phyloP scores from a whole-genome alignment of 2,329 filamentous ascomycete genomes.

The Dactylonectria macrodidyma region DNA sequence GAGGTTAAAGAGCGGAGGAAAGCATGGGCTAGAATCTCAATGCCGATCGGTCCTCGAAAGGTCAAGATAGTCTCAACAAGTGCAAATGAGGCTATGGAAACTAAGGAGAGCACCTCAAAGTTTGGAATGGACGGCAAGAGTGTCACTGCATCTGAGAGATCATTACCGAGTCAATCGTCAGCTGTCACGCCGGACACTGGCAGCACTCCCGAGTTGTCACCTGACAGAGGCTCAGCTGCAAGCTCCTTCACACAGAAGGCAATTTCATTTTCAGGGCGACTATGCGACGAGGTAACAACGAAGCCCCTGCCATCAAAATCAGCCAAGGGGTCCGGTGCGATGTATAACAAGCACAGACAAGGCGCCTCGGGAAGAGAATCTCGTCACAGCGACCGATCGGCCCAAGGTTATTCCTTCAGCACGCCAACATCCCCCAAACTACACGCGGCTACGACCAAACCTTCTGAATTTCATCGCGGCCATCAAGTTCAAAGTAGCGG shows the following conservation, averaged over 20 bases:
- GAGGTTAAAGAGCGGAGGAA: slow-evolving; percentile 51
- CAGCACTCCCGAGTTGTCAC: slow-evolving; percentile 28
- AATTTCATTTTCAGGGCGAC: background rate
- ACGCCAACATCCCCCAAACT: slow-evolving; percentile 9
- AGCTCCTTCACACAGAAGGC: background rate
- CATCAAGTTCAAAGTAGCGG: slow-evolving; percentile 4
- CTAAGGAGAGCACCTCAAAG: slow-evolving; percentile 3
- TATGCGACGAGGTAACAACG: background rate
- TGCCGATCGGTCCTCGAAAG: slow-evolving; percentile 50
- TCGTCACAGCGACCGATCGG: slow-evolving; percentile 7
- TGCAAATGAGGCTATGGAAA: slow-evolving; percentile 8
- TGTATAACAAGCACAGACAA: background rate
- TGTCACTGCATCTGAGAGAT: slow-evolving; percentile 22
- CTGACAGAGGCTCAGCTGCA: slow-evolving; percentile 2
- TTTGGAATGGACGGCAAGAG: slow-evolving; percentile 14
- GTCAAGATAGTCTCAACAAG: slow-evolving; percentile 25
- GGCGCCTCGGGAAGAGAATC: slow-evolving; percentile 2
- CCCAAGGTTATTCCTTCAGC: slow-evolving; percentile 4
- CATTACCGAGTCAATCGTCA: slow-evolving; percentile 32
- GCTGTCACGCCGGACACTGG: slow-evolving; percentile 29
- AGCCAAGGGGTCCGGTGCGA: background rate
- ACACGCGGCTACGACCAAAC: background rate
- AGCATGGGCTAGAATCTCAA: slow-evolving; percentile 53
- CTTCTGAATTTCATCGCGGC: background rate
- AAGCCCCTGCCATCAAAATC: slow-evolving; percentile 2